Evolutionary conservation across 2,329 filamentous ascomycete genomes (phyloP), one percentile per base, ranked within the genome.

Genomic region (Monosporascus sp.): DNA sequence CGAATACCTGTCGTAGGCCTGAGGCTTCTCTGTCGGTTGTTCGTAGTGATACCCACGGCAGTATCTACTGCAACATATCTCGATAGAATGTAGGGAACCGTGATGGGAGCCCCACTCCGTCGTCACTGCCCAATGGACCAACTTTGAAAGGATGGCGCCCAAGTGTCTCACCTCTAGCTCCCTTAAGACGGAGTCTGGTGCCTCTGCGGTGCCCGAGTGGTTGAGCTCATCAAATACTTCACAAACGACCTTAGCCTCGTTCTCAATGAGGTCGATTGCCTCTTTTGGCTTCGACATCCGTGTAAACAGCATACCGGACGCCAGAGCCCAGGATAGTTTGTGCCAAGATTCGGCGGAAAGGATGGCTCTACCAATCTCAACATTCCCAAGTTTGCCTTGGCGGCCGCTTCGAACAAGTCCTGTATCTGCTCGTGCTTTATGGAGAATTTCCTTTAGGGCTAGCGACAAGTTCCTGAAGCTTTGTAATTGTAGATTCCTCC

Each of bases 1-100:
- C 68, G 64, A 97, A 99, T 8, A 99, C 91, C 64, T 99, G 85
- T 0, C 94, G 91, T 1, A 96, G 73, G 71, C 8, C 77, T 71
- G 7, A 78, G 63, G 49, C 77, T 77, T 45, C 74, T n/a, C 77
- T 70, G 34, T 75, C 31, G 31, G 31, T 14, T 34, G 31, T 14
- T 31, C 9, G 31, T 34, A 34, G 31, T 34, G 31, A 14, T 5
- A 7, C 11, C 31, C 31, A 34, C 31, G 31, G 31, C 11, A 31
- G 31, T 34, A 2, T 11, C 31, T 34, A 11, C 31, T 34, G 31
- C 9, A 5, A 14, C 31, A 14, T 34, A 11, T 14, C 31, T 34
- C 5, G 31, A 34, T 11, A 14, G 31, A 34, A 14, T 34, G 31
- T 14, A 34, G 31, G 31, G 14, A 14, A 34, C 11, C 4, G 31